Evolutionary conservation across 1,284 basidiomycete species (phyloP), one percentile per base, ranked within the genome.

Genomic region (Cutaneotrichosporon daszewskae): DNA sequence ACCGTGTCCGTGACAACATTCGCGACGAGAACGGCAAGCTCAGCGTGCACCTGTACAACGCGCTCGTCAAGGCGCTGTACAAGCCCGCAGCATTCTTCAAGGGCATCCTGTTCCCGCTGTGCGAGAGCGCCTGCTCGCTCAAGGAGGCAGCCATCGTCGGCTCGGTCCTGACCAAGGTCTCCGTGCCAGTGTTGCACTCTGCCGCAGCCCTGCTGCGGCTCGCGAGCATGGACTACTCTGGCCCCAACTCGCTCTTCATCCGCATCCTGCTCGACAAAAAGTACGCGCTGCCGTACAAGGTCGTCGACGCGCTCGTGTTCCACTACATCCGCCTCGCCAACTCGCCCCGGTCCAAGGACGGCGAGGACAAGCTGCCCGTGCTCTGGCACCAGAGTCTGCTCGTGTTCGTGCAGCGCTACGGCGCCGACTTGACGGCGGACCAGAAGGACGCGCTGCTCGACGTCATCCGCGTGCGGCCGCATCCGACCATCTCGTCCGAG

Each of bases 1-100:
- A 94, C 58, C 86, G 88, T 37, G 83, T 96, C 37, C 77, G 91
- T 38, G 87, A 91, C 57, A 87, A 98, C 68, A 95, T 99, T 54
- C 75, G 77, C 47, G 64, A 68, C 45, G 69, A 85, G 80, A 68
- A 58, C 14, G 84, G 87, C 54, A 97, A 92, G 64, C 76, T 97
- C 37, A 85, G 87, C 60, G 85, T 90, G 20, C 95, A 98, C 53
- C 87, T 91, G 53, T 99, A 95, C 62, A 88, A 94, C 64, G 83
- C 85, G 19, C 71, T 98, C 58, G 94, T 91, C 68, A 84, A 90
- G 57, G 80, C 88, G 10, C 72, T 98, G 48, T 98, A 94, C 72
- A 99, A 98, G 71, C 95, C 95, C 4, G 87, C 87, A 1, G 92
- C 95, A 1, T 97, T 97, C 68, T 98, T 98, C 78, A 98, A 98